These are phyloP conservation scores for Candida pseudofarinosa DNA, from an alignment of 805 yeast species.

Conservation along the genomic window DNA sequence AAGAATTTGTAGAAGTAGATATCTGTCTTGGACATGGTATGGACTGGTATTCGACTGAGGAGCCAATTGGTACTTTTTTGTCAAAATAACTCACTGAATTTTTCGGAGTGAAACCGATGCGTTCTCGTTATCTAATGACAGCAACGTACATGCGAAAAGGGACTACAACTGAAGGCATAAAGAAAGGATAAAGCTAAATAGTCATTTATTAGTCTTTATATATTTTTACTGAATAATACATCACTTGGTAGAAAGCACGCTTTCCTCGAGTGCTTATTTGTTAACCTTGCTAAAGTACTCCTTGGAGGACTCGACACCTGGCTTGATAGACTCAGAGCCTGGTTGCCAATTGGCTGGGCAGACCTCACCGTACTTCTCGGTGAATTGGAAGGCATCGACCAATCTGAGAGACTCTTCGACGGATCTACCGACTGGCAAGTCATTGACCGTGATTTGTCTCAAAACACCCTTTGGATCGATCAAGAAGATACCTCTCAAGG, in stretches of 20 bases:
- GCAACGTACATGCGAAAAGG: no score
- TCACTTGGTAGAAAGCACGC: no score
- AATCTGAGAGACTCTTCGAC: constrained; percentile 98
- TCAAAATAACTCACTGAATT: no score
- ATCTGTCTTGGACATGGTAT: constrained; percentile 10
- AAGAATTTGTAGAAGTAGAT: constrained; percentile 49
- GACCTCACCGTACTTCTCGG: constrained; percentile 98
- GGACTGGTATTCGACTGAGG: no score
- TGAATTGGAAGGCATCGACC: constrained; percentile 99
- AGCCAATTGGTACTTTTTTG: no score
- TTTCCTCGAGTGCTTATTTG: constrained; percentile 20
- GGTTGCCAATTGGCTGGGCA: constrained; percentile 98
- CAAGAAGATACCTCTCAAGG: constrained; percentile 96
- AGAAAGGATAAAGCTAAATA: no score
- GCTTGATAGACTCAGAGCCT: constrained; percentile 80
- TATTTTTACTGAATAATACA: no score
- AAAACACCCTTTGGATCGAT: constrained; percentile 93
- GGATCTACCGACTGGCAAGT: constrained; percentile 98
- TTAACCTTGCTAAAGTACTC: constrained; percentile 90
- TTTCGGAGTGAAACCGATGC: no score
- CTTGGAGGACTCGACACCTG: constrained; percentile 84
- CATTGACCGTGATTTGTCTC: constrained; percentile 97
- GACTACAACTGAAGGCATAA: no score
- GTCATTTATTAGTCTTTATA: no score
- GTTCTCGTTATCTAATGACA: no score